A percentile compares a stretch with the other conserved stretches of the same genome.
Conservation (phyloP, 1,284 basidiomycete species). For the Ceratobasidium papillatum region DNA sequence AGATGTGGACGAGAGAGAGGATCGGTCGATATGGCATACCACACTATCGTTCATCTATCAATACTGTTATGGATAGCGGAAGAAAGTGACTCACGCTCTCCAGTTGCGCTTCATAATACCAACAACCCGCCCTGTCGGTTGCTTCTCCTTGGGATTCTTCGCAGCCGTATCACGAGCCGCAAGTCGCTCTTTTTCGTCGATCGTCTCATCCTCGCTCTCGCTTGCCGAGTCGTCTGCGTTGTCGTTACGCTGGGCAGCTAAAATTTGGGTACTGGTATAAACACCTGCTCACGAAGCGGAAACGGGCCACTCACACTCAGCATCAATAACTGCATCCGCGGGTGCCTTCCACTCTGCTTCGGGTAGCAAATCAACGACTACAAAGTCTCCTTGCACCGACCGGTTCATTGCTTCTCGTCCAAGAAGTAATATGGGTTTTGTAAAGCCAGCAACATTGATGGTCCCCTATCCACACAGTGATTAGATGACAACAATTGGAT, state of each 20-base stretch:
- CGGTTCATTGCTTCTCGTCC: conserved; percentile 97
- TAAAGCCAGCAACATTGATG: conserved; percentile 76
- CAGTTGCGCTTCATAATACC: conserved; percentile 96
- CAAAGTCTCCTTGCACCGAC: conserved; percentile 92
- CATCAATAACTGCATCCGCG: conserved; percentile 92
- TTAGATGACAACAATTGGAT: neutral
- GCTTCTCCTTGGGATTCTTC: conserved; percentile 58
- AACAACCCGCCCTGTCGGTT: conserved; percentile 92
- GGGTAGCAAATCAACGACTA: conserved; percentile 89
- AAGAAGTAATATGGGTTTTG: conserved; percentile 83
- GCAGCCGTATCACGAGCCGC: conserved; percentile 35
- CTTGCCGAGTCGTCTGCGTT: conserved; percentile 83
- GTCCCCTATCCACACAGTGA: conserved; percentile 65
- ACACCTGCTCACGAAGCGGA: neutral
- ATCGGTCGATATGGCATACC: conserved; percentile 94
- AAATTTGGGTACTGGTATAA: neutral
- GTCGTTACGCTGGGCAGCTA: conserved; percentile 87
- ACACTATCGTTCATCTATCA: conserved; percentile 55
- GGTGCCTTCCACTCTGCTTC: conserved; percentile 94
- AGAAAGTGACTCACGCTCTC: conserved; percentile 74
- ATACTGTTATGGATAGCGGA: neutral
- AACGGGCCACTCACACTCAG: conserved; percentile 68
- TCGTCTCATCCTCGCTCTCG: conserved; percentile 59
- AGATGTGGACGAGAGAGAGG: conserved; percentile 82
- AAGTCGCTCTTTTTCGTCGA: neutral